phyloP scores from a whole-genome alignment of 371 early-diverging fungal species.

The Zychaea mexicana region DNA sequence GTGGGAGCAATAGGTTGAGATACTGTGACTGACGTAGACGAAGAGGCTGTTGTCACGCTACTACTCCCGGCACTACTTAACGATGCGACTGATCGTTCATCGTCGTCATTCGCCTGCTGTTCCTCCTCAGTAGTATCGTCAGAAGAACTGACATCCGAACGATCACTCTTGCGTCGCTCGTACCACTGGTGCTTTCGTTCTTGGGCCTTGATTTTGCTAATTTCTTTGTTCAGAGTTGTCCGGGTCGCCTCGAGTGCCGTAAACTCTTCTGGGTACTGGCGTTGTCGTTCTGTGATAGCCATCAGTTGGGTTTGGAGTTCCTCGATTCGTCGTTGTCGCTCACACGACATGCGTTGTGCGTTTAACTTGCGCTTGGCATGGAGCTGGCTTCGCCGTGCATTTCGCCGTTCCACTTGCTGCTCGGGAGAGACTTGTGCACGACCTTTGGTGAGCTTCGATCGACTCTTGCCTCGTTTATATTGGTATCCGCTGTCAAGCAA shows the following conservation, averaged over 20 bases:
- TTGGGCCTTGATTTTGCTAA: conserved; percentile 54
- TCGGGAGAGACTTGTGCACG: conserved; percentile 16
- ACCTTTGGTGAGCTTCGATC: conserved; percentile 55
- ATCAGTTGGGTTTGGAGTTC: conserved; percentile 39
- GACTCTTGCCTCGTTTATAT: conserved; percentile 64
- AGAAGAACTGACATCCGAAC: conserved; percentile 11
- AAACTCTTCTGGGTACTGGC: conserved; percentile 28
- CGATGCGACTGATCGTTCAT: neutral
- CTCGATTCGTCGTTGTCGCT: conserved; percentile 37
- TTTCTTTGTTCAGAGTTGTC: conserved; percentile 33
- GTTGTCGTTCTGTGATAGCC: conserved; percentile 32
- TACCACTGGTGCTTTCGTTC: conserved; percentile 72
- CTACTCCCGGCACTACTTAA: conserved; percentile 1
- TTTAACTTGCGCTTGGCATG: conserved; percentile 45
- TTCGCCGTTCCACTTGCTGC: neutral
- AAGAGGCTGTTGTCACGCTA: neutral
- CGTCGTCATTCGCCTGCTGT: neutral
- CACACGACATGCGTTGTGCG: conserved; percentile 48
- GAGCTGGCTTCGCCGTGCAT: conserved; percentile 10
- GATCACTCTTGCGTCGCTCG: conserved; percentile 44
- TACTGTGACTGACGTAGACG: neutral
- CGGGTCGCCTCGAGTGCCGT: conserved; percentile 9
- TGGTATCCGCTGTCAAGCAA: conserved; percentile 54
- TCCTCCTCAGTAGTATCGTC: conserved; percentile 12
- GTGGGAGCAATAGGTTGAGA: neutral